A percentile compares a stretch with the other conserved stretches of the same genome.
Conservation (phyloP, 768 basidiomycete species). For the Cystobasidium onofrii region DNA sequence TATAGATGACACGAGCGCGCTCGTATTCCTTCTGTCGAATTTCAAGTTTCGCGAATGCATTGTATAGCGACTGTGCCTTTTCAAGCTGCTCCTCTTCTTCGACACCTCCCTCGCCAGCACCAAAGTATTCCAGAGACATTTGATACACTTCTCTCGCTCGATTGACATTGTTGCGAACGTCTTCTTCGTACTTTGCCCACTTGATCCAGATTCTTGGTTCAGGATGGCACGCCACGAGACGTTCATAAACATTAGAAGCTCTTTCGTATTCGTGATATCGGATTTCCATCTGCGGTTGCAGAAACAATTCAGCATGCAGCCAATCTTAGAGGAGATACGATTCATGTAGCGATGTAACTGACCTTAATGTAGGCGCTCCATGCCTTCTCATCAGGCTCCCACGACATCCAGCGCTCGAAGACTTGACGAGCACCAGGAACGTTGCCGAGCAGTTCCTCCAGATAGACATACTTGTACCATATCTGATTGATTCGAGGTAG, state of each 20-base stretch:
- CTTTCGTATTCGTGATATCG: conserved; percentile 85
- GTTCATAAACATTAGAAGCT: conserved; percentile 84
- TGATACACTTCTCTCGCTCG: conserved; percentile 81
- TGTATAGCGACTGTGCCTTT: conserved; percentile 83
- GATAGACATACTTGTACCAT: conserved; percentile 99
- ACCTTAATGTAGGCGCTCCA: conserved; percentile 98
- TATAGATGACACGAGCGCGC: conserved; percentile 92
- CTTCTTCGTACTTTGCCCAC: conserved; percentile 62
- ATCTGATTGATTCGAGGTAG: conserved; percentile 92
- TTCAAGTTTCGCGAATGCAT: conserved; percentile 94
- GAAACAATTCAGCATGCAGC: no score
- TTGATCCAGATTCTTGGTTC: conserved; percentile 60
- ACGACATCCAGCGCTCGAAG: conserved; percentile 98
- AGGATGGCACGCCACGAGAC: conserved; percentile 61
- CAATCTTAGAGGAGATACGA: no score
- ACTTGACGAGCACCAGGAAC: conserved; percentile 93
- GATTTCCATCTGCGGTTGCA: conserved; percentile 57
- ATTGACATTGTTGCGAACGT: conserved; percentile 55
- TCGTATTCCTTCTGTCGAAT: conserved; percentile 92
- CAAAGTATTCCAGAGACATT: conserved; percentile 79
- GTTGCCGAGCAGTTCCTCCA: conserved; percentile 93
- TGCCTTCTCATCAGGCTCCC: conserved; percentile 99
- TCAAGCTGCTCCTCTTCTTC: conserved; percentile 74
- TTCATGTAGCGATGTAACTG: not conserved
- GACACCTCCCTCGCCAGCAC: conserved; percentile 46